Percentiles rank a stretch among this genome's conserved stretches.
Evolutionary conservation across 495 filamentous ascomycete genomes (phyloP).

Genomic region (Neurospora sp.): DNA sequence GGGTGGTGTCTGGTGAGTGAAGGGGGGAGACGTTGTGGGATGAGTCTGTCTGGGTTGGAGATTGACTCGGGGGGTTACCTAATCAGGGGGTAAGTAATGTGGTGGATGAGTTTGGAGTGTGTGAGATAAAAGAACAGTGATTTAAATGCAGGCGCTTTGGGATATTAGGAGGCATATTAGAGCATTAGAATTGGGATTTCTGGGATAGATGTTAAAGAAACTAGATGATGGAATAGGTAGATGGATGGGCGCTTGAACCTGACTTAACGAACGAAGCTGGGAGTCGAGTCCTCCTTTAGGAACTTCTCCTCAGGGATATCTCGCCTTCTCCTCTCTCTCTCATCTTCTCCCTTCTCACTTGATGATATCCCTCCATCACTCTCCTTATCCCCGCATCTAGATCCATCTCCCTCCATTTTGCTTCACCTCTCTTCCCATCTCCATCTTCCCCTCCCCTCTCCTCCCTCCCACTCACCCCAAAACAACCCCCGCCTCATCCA

Average conservation of each 20-base stretch:
- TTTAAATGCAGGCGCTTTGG: background rate
- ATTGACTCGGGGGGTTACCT: background rate
- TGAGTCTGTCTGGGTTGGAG: background rate
- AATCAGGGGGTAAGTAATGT: background rate
- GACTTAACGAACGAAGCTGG: background rate
- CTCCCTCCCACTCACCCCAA: background rate
- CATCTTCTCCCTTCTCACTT: background rate
- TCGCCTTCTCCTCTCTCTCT: background rate
- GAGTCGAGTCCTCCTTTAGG: background rate
- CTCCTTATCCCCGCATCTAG: background rate
- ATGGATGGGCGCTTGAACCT: background rate
- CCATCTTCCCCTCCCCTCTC: background rate
- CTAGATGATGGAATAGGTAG: background rate
- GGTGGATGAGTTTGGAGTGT: background rate
- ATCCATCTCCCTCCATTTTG: background rate
- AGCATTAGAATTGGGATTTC: background rate
- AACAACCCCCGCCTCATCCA: background rate
- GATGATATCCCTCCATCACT: background rate
- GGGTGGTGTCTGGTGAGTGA: background rate
- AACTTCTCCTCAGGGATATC: background rate
- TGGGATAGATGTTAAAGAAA: background rate
- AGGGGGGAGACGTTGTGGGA: background rate
- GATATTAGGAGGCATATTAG: background rate
- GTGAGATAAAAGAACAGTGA: background rate
- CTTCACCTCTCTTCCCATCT: background rate